Base-by-base conservation (phyloP, 2,329 filamentous ascomycete species). In the Penicillium olsonii region DNA sequence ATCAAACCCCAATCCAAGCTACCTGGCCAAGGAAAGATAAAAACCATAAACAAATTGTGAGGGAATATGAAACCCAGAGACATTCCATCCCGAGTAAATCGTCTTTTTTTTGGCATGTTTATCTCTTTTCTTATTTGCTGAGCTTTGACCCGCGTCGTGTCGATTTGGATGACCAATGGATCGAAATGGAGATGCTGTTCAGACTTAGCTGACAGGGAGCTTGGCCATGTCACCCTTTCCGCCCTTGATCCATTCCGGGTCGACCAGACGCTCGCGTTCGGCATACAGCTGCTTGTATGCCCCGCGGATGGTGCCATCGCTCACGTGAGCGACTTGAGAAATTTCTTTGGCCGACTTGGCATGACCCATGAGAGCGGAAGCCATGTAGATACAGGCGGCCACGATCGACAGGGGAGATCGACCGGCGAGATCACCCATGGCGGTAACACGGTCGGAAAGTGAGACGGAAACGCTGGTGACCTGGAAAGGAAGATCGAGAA, bases 301-400 rank as follows among this genome's bases (percentile, higher is more conserved):
- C 20, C 90, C 95, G 64, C 95, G 92, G 63, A 99, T 96, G 0
- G 94, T 99, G 47, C 94, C 92, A 66, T 99, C 95, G 68, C 91
- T 96, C 22, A 99, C 94, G 57, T 90, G 90, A 1, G 89, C 90
- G 15, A 94, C 87, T 19, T 74, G 72, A 5, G 90, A 88, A 61
- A 99, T 96, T 53, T 95, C 88, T 70, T 92, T 92, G n/a, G 90
- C 87, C 6, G 83, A 78, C 63, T 88, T 88, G 17, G 84, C 78
- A 59, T 94, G 83, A 48, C 87, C 88, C 75, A 96, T 87, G 31
- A 97, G 80, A 65, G 92, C 85, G 24, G 90, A 91, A 4, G 92
- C 88, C 84, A 97, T 94, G 78, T 94, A 99, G 70, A 99, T 96
- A 70, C 91, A 95, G 26, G 94, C 92, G 15, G 92, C 92, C 6